phyloP scores from a whole-genome alignment of 495 filamentous ascomycete genomes.

The Penicillium psychrofluorescens region DNA sequence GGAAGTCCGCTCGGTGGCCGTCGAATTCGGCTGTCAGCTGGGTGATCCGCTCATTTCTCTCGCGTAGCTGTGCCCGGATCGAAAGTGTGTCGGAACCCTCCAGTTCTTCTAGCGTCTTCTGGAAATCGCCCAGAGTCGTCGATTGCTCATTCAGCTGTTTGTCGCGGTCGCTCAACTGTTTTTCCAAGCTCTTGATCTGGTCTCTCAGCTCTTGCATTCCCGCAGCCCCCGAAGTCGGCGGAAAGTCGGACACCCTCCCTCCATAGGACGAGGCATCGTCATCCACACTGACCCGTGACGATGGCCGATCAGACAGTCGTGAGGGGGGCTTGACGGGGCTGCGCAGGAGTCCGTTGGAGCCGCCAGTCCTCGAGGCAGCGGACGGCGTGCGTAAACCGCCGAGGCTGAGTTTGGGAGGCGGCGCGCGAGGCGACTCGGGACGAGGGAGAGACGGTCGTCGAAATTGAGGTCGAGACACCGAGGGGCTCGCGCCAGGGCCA shows the following conservation, averaged over 20 bases:
- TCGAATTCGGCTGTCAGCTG: slow-evolving; percentile 94
- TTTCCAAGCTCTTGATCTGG: slow-evolving; percentile 55
- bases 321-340: slow-evolving; percentile 39
- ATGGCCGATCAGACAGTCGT: slow-evolving; percentile 34
- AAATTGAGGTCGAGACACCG: slow-evolving; percentile 57
- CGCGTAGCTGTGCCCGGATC: slow-evolving; percentile 72
- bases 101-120: slow-evolving; percentile 45
- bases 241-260: slow-evolving; percentile 36
- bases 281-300: slow-evolving; percentile 34
- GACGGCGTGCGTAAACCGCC: slow-evolving; percentile 44
- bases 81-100: slow-evolving; percentile 73
- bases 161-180: slow-evolving; percentile 76
- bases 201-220: slow-evolving; percentile 48
- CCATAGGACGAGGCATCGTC: slow-evolving; percentile 27
- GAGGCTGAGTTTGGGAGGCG: slow-evolving; percentile 48
- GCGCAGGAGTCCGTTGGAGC: slow-evolving; percentile 23
- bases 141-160: slow-evolving; percentile 82
- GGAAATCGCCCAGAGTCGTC: slow-evolving; percentile 60
- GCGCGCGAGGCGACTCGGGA: slow-evolving; percentile 68
- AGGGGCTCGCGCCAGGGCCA: slow-evolving; percentile 73
- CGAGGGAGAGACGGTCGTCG: slow-evolving; percentile 67
- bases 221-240: slow-evolving; percentile 32
- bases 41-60: slow-evolving; percentile 94
- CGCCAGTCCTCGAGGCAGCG: slow-evolving; percentile 20
- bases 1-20: slow-evolving; percentile 88